Evolutionary conservation across 2,329 filamentous ascomycete species (phyloP).

Genomic region (Davidsoniella australis): DNA sequence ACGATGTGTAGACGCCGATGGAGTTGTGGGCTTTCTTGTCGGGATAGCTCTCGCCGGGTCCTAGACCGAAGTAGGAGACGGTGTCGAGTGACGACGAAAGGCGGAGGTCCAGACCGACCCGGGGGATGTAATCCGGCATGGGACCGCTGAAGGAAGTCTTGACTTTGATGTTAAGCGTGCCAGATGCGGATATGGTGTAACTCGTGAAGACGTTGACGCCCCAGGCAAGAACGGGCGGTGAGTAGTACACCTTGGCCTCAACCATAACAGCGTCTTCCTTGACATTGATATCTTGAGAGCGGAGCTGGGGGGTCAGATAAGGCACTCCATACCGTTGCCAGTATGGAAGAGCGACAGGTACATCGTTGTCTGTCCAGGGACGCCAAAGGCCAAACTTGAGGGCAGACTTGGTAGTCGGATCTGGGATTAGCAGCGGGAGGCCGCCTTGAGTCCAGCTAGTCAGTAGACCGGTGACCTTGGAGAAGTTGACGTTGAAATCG

Average conservation of each 20-base stretch:
- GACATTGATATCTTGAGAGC: neutral
- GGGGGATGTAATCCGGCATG: constrained; percentile 37
- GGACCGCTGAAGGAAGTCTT: constrained; percentile 29
- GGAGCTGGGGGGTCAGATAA: neutral
- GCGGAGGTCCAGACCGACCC: constrained; percentile 41
- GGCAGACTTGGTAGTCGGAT: neutral
- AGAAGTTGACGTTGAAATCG: neutral
- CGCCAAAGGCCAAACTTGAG: constrained; percentile 4
- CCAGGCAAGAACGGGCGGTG: constrained; percentile 47
- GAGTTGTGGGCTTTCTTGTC: constrained; percentile 47
- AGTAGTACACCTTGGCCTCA: constrained; percentile 24
- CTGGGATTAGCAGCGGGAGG: constrained; percentile 7
- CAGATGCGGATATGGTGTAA: constrained; percentile 35
- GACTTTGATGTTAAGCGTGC: constrained; percentile 30
- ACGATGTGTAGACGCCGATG: constrained; percentile 31
- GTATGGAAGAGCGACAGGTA: neutral
- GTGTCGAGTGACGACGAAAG: constrained; percentile 21
- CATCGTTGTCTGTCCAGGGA: constrained; percentile 7
- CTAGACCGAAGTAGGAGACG: constrained; percentile 49
- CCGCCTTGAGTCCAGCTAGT: neutral
- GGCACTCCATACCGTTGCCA: constrained; percentile 3
- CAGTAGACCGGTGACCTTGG: neutral
- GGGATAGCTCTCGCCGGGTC: constrained; percentile 47
- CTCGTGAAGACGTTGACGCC: constrained; percentile 30
- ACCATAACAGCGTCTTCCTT: constrained; percentile 26